Conservation (phyloP, 1,284 basidiomycete genomes). For the Ganoderma lingzhi region DNA sequence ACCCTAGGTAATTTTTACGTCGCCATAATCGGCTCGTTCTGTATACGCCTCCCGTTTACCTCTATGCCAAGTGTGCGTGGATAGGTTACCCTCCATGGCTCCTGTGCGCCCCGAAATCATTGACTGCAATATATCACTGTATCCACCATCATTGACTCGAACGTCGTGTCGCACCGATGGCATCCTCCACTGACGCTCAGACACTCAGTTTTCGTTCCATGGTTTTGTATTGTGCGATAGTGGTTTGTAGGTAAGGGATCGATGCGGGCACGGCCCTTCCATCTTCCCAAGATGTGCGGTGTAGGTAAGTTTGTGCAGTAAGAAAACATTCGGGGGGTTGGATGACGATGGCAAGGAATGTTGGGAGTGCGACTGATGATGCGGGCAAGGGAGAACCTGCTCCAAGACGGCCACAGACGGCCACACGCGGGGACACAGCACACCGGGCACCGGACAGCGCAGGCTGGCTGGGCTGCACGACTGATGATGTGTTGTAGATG, state of each 20-base stretch:
- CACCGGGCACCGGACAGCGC: conserved; percentile 9
- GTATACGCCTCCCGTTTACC: conserved; percentile 18
- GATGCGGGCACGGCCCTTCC: conserved; percentile 40
- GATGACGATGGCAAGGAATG: conserved; percentile 18
- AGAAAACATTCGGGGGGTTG: conserved; percentile 23
- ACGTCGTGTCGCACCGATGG: no score
- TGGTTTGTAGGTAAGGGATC: conserved; percentile 21
- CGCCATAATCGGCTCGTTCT: conserved; percentile 24
- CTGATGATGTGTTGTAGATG: conserved; percentile 11
- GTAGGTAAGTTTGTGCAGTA: conserved; percentile 21
- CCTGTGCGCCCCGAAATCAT: conserved; percentile 8
- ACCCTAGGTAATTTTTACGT: conserved; percentile 33
- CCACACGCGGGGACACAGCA: conserved; percentile 3
- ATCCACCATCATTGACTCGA: conserved; percentile 4
- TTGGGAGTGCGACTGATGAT: conserved; percentile 11
- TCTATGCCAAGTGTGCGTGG: conserved; percentile 2
- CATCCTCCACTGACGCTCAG: not conserved
- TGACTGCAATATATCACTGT: conserved; percentile 23
- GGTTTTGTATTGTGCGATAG: conserved; percentile 23
- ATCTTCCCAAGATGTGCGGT: conserved; percentile 28
- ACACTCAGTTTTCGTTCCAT: conserved; percentile 25
- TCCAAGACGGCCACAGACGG: conserved; percentile 18
- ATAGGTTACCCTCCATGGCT: conserved; percentile 8
- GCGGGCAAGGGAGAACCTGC: conserved; percentile 18
- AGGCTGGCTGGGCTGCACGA: conserved; percentile 11